These are phyloP conservation scores for Penicillium cosmopolitanum DNA, from an alignment of 495 filamentous ascomycete genomes.

Conservation along the genomic window DNA sequence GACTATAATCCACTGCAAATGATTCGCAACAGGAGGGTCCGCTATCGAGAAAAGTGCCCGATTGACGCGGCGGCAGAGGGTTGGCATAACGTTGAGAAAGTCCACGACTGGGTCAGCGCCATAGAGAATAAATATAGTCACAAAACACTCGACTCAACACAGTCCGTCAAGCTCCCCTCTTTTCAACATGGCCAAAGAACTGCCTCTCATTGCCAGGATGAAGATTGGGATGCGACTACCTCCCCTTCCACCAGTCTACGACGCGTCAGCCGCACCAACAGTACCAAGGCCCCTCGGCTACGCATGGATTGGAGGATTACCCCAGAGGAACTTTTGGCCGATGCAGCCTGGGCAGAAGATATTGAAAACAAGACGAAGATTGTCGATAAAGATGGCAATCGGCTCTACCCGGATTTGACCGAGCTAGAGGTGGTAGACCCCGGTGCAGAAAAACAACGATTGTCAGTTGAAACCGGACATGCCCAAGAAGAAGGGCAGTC, in stretches of 20 bases:
- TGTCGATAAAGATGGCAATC: constrained; percentile 71
- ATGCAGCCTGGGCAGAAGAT: constrained; percentile 84
- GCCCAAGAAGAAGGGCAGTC: constrained; percentile 20
- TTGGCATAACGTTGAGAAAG: constrained; percentile 71
- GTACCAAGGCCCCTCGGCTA: constrained; percentile 60
- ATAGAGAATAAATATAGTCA: constrained; percentile 56
- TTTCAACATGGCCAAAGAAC: constrained; percentile 44
- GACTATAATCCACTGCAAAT: constrained; percentile 85
- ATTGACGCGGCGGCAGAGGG: constrained; percentile 74
- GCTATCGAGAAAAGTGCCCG: constrained; percentile 69
- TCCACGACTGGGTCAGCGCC: constrained; percentile 74
- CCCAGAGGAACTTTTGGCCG: constrained; percentile 80
- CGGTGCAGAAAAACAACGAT: constrained; percentile 22
- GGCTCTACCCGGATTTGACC: constrained; percentile 60
- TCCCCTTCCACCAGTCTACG: constrained; percentile 43
- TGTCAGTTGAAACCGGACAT: constrained; percentile 19
- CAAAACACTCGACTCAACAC: constrained; percentile 44
- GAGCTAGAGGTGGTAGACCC: constrained; percentile 28
- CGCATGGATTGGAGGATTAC: constrained; percentile 79
- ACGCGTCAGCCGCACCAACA: constrained; percentile 39
- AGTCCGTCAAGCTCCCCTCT: constrained; percentile 59
- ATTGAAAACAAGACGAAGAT: constrained; percentile 72
- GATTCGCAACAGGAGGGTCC: constrained; percentile 80
- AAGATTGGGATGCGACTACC: constrained; percentile 29
- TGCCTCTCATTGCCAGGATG: constrained; percentile 19